Percentiles rank a stretch among this genome's conserved stretches.
Conservation (phyloP, 2,329 filamentous ascomycete species). For the Pestalotiopsis sp. region DNA sequence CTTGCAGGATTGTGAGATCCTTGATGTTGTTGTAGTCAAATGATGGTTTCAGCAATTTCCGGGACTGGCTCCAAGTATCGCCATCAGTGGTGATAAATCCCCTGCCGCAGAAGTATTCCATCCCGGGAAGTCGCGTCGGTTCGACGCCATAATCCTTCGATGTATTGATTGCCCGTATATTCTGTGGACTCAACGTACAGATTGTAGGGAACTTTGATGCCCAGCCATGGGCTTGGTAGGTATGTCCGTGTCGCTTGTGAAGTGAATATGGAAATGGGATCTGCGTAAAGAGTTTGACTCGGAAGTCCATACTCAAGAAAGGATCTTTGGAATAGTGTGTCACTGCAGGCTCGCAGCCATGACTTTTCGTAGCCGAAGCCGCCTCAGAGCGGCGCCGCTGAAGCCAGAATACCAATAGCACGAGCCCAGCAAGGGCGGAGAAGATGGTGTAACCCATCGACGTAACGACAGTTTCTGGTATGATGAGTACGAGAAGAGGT, state of each 20-base stretch:
- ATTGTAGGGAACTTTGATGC: background rate
- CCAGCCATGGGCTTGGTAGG: constrained; percentile 11
- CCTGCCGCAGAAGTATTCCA: constrained; percentile 12
- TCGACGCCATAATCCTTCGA: constrained; percentile 14
- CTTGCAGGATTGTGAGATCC: background rate
- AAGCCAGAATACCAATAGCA: constrained; percentile 4
- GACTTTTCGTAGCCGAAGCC: background rate
- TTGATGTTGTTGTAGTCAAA: constrained; percentile 13
- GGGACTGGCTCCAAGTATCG: constrained; percentile 12
- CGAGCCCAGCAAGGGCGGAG: constrained; percentile 8
- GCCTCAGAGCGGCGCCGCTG: constrained; percentile 9
- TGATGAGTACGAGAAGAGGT: background rate
- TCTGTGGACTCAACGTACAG: constrained; percentile 5
- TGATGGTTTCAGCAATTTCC: constrained; percentile 14
- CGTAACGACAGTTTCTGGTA: background rate
- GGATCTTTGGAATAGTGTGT: constrained; percentile 13
- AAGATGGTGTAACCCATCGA: constrained; percentile 7
- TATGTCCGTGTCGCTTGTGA: constrained; percentile 5
- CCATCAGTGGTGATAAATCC: constrained; percentile 16
- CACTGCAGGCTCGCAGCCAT: constrained; percentile 11
- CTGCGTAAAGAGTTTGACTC: constrained; percentile 11
- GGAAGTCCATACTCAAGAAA: constrained; percentile 11
- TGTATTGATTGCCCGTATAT: constrained; percentile 9
- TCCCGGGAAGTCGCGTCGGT: constrained; percentile 12
- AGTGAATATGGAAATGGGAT: constrained; percentile 7